Evolutionary conservation across 2,329 filamentous ascomycete genomes (phyloP), one percentile per base, ranked within the genome.

Genomic region (Cadophora luteo-olivacea): DNA sequence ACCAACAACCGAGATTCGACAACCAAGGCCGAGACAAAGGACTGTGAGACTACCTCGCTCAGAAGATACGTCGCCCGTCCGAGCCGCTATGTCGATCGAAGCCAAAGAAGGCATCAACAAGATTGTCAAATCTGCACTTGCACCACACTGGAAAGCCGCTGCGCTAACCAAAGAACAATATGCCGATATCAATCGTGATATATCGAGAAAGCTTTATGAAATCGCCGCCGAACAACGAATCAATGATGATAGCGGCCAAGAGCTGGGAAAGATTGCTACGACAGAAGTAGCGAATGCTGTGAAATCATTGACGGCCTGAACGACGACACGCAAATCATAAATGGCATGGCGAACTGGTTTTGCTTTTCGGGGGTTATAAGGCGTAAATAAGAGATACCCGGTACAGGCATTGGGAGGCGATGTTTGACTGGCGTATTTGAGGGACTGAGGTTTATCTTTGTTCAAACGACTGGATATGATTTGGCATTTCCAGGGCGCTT

Each of bases 101-200:
- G 91, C 92, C 71, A 99, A 99, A 79, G 90, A 92, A 73, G 93
- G 90, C 76, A 91, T 99, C 72, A 95, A 94, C 78, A 90, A 90
- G 74, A 93, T 98, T 81, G 96, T 98, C 74, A 92, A 93, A 72
- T 84, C 86, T 52, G 93, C 92, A 6, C 83, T 99, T 54, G 92
- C 92, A 74, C 93, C 94, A 38, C 74, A 78, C 63, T 98, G 95
- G 84, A 87, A 90, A 70, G 91, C 91, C 52, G 90, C 91, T 74
- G 87, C 91, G 71, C 86, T 98, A 70, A 93, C 90, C 22, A 92
- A 94, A 73, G 92, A 97, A 69, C 91, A 97, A 79, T 99, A 97
- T 79, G 95, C 93, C 2, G 89, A 89, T 67, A 97, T 98, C 80
- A 98, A 98, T 78, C 90, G 94, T 70, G 91, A 92, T 69, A 90